Conservation (phyloP, 345 rosid genomes). For the Hibiscus mutabilis region DNA sequence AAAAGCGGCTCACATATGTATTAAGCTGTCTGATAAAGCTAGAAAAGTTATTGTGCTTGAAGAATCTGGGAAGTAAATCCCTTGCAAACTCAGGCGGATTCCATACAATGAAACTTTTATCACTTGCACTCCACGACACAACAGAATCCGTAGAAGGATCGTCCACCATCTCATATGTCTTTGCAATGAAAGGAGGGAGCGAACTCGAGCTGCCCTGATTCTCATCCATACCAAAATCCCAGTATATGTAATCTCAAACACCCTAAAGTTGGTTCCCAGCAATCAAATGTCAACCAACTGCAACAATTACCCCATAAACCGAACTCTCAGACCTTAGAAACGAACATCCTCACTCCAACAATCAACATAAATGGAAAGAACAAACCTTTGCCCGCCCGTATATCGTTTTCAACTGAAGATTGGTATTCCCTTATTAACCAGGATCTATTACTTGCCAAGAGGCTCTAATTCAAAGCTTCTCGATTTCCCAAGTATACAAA, state of each 20-base stretch:
- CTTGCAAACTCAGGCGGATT: not conserved
- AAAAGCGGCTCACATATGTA: constrained; percentile 58
- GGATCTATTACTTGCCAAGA: constrained; percentile 7
- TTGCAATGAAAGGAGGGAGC: not conserved
- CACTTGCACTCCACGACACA: not conserved
- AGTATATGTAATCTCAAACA: constrained; percentile 8
- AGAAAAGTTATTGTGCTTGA: not conserved
- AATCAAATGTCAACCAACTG: constrained; percentile 3
- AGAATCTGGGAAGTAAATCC: not conserved
- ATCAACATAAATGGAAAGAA: not conserved
- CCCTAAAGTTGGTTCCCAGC: constrained; percentile 5
- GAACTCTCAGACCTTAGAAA: not conserved
- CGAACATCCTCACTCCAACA: not conserved
- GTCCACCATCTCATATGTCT: not conserved
- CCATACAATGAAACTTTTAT: not conserved
- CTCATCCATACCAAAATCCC: constrained; percentile 51
- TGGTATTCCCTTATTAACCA: not conserved
- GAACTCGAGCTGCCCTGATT: constrained; percentile 16
- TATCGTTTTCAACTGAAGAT: not conserved
- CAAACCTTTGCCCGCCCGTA: not conserved
- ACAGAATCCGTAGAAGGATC: not conserved
- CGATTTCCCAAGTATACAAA: constrained; percentile 1
- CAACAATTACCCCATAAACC: not conserved
- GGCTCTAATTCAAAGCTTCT: constrained; percentile 13
- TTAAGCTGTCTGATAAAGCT: constrained; percentile 20